Base-by-base conservation (phyloP, 345 rosid genomes). In the Noccaea caerulescens region DNA sequence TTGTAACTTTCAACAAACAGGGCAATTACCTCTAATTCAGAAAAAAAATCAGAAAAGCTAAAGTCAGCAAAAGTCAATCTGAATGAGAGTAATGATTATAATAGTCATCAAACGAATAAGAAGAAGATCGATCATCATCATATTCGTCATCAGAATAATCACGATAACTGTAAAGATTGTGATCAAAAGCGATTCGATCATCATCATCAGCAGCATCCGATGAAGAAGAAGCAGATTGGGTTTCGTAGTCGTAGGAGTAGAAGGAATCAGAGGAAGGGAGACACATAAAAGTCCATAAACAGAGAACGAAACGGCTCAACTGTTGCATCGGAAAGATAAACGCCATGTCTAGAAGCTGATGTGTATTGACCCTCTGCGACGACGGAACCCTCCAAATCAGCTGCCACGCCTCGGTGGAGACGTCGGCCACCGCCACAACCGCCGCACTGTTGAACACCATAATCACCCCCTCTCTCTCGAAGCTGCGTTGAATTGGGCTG, bases 231-330 rank as follows among this genome's bases (percentile, higher is more conserved):
- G 75, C 77, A 47, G 77, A 54, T 3, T 63, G 54, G n/a, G 78
- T 25, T 12, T 71, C 72, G n/a, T 72, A 83, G 32, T 62, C 36
- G 73, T 79, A 87, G 4, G 80, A 67, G 67, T 73, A 82, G 63
- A 75, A 75, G 14, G 89, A 78, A 70, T 85, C 88, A 12, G 81
- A 79, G n/a, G 86, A 83, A 42, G 96, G 87, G 9, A 86, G 84
- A 75, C 93, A 90, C 68, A 90, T 81, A 25, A 84, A 88, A 75
- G 86, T 84, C 96, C 96, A 90, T 58, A 90, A 54, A 71, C 79
- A 81, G 16, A 85, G 80, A 69, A 82, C 82, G n/a, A 86, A 77
- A 69, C 87, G 93, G 63, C 97, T 84, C 57, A 75, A 18, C 11
- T 68, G 73, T 53, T 75, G 18, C 58, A 88, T 75, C 63, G 93